Evolutionary conservation across 176 grass and related monocot species (phyloP).

Genomic region (Elaeis guineensis): DNA sequence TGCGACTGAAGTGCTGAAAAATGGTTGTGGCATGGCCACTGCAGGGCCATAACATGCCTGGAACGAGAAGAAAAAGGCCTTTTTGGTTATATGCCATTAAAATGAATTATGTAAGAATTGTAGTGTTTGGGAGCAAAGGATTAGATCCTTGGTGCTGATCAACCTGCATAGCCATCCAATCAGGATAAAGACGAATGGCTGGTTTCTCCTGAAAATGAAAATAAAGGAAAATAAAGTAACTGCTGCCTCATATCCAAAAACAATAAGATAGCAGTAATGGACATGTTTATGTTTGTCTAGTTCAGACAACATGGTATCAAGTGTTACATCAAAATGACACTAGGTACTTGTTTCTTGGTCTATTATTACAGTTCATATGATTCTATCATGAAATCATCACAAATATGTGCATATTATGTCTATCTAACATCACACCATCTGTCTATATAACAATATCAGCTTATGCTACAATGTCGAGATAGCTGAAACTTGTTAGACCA

Average conservation of each 20-base stretch:
- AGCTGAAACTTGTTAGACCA: too few relatives aligned
- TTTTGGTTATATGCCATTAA: conserved; percentile 6
- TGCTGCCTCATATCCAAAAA: too few relatives aligned
- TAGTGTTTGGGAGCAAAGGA: conserved; percentile 1
- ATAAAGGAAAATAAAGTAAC: conserved; percentile 6
- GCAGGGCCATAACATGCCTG: conserved; percentile 81
- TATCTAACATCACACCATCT: too few relatives aligned
- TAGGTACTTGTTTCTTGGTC: too few relatives aligned
- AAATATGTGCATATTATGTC: too few relatives aligned
- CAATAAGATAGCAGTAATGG: neutral
- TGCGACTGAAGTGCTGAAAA: conserved; percentile 45
- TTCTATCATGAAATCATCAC: too few relatives aligned
- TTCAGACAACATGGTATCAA: neutral
- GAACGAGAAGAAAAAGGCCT: conserved; percentile 14
- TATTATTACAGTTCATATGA: too few relatives aligned
- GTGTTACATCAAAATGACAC: too few relatives aligned
- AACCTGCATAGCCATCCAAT: conserved; percentile 77
- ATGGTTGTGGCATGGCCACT: conserved; percentile 51
- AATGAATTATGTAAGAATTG: conserved; percentile 8
- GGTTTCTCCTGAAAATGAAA: conserved; percentile 49
- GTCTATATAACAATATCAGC: too few relatives aligned
- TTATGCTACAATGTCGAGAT: too few relatives aligned
- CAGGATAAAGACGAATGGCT: conserved; percentile 48
- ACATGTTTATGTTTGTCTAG: neutral
- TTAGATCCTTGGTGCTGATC: neutral